These are phyloP conservation scores for Davidsoniella australis DNA, from an alignment of 2,329 filamentous ascomycete genomes.

Conservation along the genomic window DNA sequence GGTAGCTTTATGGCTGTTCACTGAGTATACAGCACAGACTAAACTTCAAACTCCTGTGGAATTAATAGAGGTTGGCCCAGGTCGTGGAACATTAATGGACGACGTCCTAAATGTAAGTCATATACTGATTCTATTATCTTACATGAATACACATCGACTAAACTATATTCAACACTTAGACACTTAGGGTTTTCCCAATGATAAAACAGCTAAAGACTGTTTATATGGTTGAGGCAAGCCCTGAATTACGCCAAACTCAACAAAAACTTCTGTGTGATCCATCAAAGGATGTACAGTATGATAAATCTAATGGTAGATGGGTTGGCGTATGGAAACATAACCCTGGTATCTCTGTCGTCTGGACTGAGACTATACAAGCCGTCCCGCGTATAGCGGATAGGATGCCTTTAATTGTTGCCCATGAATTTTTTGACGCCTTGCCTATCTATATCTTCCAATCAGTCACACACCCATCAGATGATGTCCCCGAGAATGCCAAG, in stretches of 20 bases:
- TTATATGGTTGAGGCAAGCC: slow-evolving; percentile 89
- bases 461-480: slow-evolving; percentile 29
- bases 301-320: slow-evolving; percentile 1
- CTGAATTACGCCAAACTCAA: slow-evolving; percentile 59
- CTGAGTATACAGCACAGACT: slow-evolving; percentile 92
- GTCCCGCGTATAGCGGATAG: slow-evolving; percentile 46
- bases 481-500: slow-evolving; percentile 21
- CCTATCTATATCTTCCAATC: slow-evolving; percentile 92
- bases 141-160: not conserved
- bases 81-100: slow-evolving; percentile 89
- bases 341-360: slow-evolving; percentile 56
- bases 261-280: slow-evolving; percentile 65
- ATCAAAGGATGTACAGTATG: slow-evolving; percentile 40
- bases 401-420: slow-evolving; percentile 83
- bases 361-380: slow-evolving; percentile 80
- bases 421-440: slow-evolving; percentile 96
- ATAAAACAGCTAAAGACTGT: slow-evolving; percentile 70
- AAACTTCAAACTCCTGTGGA: slow-evolving; percentile 57
- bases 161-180: slow-evolving; percentile 31
- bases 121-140: no score
- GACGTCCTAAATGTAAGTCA: slow-evolving; percentile 68
- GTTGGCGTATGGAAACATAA: not conserved
- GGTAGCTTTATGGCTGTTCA: slow-evolving; percentile 82
- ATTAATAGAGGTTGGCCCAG: slow-evolving; percentile 85
- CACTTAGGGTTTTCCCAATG: slow-evolving; percentile 64